These are phyloP conservation scores for Trichophyton mentagrophytes DNA, from an alignment of 2,329 filamentous ascomycete species.

Conservation along the genomic window DNA sequence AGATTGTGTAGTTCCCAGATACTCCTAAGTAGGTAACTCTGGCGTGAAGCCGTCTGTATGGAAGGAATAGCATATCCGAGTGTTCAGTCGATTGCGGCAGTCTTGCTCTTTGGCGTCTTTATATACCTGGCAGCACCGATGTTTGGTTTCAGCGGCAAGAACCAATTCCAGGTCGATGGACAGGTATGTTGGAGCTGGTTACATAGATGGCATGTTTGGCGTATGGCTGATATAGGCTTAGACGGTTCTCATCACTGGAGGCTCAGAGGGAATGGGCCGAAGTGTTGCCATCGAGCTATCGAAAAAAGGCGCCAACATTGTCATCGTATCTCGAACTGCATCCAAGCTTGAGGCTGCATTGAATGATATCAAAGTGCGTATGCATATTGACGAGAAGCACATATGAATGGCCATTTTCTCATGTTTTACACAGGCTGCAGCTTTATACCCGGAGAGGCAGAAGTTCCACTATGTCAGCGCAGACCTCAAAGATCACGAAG, in stretches of 20 bases:
- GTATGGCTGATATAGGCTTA: slow-evolving; percentile 25
- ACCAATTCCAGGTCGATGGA: slow-evolving; percentile 73
- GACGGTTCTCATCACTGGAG: slow-evolving; percentile 83
- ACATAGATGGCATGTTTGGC: neutral
- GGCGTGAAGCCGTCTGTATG: neutral
- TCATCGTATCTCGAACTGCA: slow-evolving; percentile 68
- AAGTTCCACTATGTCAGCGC: slow-evolving; percentile 73
- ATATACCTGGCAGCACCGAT: slow-evolving; percentile 26
- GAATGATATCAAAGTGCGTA: slow-evolving; percentile 47
- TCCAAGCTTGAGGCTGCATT: slow-evolving; percentile 62
- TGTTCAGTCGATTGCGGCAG: neutral
- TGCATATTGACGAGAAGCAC: neutral
- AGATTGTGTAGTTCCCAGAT: neutral
- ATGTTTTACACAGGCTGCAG: slow-evolving; percentile 42
- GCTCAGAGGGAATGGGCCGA: slow-evolving; percentile 83
- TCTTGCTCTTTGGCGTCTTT: slow-evolving; percentile 17
- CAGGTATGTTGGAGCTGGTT: slow-evolving; percentile 45
- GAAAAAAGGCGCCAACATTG: slow-evolving; percentile 69
- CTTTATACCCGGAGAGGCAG: slow-evolving; percentile 53
- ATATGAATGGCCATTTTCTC: neutral
- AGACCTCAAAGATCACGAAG: slow-evolving; percentile 60
- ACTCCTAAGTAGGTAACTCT: neutral
- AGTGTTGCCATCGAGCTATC: slow-evolving; percentile 62
- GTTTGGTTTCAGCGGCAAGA: slow-evolving; percentile 38
- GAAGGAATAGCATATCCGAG: neutral